Base-by-base conservation (phyloP, 1,139 yeast genomes). In the Debaryomyces fabryi region DNA sequence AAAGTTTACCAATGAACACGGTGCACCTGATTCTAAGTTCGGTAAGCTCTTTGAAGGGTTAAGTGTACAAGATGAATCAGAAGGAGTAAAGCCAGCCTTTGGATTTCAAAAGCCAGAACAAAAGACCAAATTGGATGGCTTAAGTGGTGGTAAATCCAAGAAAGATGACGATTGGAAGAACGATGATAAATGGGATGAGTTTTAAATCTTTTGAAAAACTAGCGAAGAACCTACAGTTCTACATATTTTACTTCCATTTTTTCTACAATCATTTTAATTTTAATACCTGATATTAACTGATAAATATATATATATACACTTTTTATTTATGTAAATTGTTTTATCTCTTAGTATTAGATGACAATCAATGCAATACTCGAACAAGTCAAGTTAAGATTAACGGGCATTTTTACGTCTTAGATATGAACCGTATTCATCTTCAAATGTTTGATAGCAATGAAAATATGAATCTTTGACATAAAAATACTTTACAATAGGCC, bases 21-120 rank as follows among this genome's bases (percentile, higher is more conserved):
- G 59, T 65, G 68, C 64, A 60, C 74, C 59, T 63, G 83, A 65
- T 79, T 73, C 64, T 63, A 81, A 52, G 66, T 75, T 67, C 63
- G 85, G 64, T 71, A 83, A 70, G 79, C 81, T 72, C 74, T 81
- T 55, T 56, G 83, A 51, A 71, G 81, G 62, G 57, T 65, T 54
- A 71, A 71, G 47, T 56, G 59, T 49, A 56, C 59, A 51, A 49
- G 67, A 50, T 54, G 57, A 59, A 13, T 71, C 65, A 16, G 66
- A 63, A 4, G 43, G 10, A 13, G 72, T 82, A 18, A 81, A 77
- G 50, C 85, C 86, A 12, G 95, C 93, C 0, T 87, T 88, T 71
- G 96, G 95, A 2, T 64, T 85, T 55, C 58, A 70, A 34, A 82
- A 72, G 62, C 92, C 93, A n/a, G 67, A 70, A 46, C 76, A 80